A percentile compares a stretch with the other conserved stretches of the same genome.
Evolutionary conservation across 345 rosid genomes (phyloP).

Genomic region (Populus simonii): DNA sequence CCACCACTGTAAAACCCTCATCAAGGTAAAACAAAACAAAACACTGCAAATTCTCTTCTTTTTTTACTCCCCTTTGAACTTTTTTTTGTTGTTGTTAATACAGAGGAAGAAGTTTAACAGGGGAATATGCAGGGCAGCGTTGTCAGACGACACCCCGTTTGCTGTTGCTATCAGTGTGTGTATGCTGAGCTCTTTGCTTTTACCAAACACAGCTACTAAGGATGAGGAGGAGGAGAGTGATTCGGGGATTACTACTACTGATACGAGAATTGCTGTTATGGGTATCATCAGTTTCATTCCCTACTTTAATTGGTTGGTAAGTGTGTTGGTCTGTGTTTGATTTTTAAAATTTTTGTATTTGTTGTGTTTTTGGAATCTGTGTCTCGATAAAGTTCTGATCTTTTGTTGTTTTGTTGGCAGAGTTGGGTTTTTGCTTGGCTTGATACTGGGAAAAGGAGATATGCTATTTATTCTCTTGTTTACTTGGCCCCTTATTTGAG

Average conservation of each 20-base stretch:
- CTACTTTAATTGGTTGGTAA: slow-evolving; percentile 95
- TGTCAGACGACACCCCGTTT: slow-evolving; percentile 64
- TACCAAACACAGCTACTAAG: slow-evolving; percentile 39
- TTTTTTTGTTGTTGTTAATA: slow-evolving; percentile 2
- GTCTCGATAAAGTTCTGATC: background rate
- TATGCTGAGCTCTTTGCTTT: slow-evolving; percentile 63
- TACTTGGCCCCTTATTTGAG: slow-evolving; percentile 86
- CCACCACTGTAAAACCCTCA: slow-evolving; percentile 12
- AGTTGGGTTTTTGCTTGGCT: slow-evolving; percentile 99
- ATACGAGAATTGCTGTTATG: slow-evolving; percentile 81
- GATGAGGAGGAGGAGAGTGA: slow-evolving; percentile 41
- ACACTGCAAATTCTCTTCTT: background rate
- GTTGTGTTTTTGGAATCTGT: background rate
- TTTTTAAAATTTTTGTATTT: background rate
- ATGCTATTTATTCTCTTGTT: slow-evolving; percentile 64
- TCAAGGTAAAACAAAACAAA: slow-evolving; percentile 23
- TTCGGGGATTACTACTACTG: slow-evolving; percentile 55
- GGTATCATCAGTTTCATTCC: slow-evolving; percentile 91
- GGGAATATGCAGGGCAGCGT: slow-evolving; percentile 59
- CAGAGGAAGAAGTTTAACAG: slow-evolving; percentile 23
- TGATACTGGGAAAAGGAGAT: slow-evolving; percentile 82
- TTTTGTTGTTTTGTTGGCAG: slow-evolving; percentile 31
- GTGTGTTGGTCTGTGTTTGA: background rate
- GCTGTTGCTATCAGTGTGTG: slow-evolving; percentile 71
- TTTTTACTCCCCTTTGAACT: background rate